Base-by-base conservation (phyloP, 2,329 filamentous ascomycete species). In the Aureobasidium sp. region DNA sequence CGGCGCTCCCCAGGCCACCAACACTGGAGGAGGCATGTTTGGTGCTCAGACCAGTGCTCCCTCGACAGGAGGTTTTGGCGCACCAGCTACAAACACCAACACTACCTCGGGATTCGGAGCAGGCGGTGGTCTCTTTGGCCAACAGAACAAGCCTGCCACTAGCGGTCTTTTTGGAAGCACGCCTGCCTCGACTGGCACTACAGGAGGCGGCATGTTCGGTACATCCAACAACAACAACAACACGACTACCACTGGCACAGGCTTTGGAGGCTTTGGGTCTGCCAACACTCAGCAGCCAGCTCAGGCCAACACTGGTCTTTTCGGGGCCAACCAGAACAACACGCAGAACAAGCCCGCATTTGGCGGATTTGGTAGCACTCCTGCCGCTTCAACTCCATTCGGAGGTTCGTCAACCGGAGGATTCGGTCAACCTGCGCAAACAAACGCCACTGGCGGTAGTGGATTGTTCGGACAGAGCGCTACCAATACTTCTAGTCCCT, bases 81-180 rank as follows among this genome's bases (percentile, higher is more conserved):
- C 11, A 4, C 85, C 85, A 65, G 82, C 82, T 47, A 63, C 74
- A 40, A 74, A 73, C 57, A 47, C 62, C 37, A 71, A 64, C 35
- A 55, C 37, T 31, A 42, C 38, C n/a, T 21, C 38, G 4, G 38
- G n/a, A 9, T 42, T 43, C 42, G 42, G 42, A 27, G 4, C 21
- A 3, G 64, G 66, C n/a, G 66, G 65, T 53, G 62, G 67, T 25
- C 62, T 69, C 15, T 25, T 70, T 68, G 43, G 69, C 66, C 49
- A 38, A 27, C 21, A 53, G 61, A 40, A 62, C 50, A 64, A 64
- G 31, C 63, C 64, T 29, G 70, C 61, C 37, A 59, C 65, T n/a
- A 64, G 65, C 57, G 62, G 67, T 23, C 59, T 69, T 9, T 70
- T 70, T 42, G 69, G 69, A 37, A 31, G 69, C 58, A 33, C 63